phyloP scores from a whole-genome alignment of 192 early-diverging fungal genomes.

The Coemansia sp. region DNA sequence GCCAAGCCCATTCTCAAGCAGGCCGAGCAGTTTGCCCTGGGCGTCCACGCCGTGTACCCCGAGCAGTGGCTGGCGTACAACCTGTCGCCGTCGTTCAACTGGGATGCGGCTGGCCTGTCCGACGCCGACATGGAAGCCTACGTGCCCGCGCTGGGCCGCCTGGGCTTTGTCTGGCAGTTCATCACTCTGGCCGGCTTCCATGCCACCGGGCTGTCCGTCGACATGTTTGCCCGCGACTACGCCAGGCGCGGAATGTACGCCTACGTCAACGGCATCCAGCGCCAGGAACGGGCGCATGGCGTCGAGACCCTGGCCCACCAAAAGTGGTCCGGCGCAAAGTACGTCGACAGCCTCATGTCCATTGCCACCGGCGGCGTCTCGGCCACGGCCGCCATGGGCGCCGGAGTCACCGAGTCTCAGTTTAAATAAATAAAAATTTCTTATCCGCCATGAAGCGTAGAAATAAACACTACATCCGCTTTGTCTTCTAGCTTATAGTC shows the following conservation, averaged over 20 bases:
- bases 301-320: slow-evolving; percentile 94
- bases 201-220: slow-evolving; percentile 81
- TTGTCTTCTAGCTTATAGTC: slow-evolving; percentile 75
- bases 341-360: slow-evolving; percentile 86
- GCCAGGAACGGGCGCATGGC: slow-evolving; percentile 82
- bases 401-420: slow-evolving; percentile 83
- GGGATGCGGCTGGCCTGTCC: slow-evolving; percentile 92
- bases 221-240: slow-evolving; percentile 85
- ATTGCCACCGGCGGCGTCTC: slow-evolving; percentile 91
- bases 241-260: slow-evolving; percentile 89
- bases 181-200: slow-evolving; percentile 96
- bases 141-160: slow-evolving; percentile 75
- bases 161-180: slow-evolving; percentile 98
- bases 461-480: slow-evolving; percentile 91
- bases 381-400: slow-evolving; percentile 93
- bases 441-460: slow-evolving; percentile 95
- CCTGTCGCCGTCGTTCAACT: slow-evolving; percentile 97
- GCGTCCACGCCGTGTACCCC: slow-evolving; percentile 77
- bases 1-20: slow-evolving; percentile 90
- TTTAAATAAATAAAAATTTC: slow-evolving; percentile 52
- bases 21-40: slow-evolving; percentile 85
- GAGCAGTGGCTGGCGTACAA: slow-evolving; percentile 92
- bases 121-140: slow-evolving; percentile 86
- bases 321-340: slow-evolving; percentile 92
- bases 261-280: slow-evolving; percentile 89